These are phyloP conservation scores for Sabuloglossum arenarium DNA, from an alignment of 495 filamentous ascomycete genomes.

Conservation along the genomic window DNA sequence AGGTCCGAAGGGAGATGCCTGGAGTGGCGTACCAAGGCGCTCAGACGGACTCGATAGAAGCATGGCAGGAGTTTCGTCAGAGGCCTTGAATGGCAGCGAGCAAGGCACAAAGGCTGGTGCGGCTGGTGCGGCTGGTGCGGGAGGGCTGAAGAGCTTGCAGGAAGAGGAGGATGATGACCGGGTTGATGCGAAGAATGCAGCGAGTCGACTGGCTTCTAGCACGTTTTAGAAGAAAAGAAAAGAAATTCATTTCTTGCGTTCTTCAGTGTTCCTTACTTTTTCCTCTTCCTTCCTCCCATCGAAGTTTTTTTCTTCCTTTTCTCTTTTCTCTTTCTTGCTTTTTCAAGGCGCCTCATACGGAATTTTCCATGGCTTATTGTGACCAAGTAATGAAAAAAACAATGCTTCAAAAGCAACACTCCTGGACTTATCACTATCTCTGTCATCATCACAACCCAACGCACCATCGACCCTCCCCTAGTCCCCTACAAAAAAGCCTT, in stretches of 20 bases:
- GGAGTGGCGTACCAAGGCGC: conserved; percentile 82
- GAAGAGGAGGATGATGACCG: conserved; percentile 89
- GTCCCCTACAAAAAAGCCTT: no score
- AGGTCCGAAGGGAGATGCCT: conserved; percentile 88
- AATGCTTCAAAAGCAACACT: no score
- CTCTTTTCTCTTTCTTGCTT: not conserved
- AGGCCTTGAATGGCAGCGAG: conserved; percentile 20
- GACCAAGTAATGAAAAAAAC: no score
- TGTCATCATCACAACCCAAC: no score
- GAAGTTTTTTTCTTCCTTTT: not conserved
- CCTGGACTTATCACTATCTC: no score
- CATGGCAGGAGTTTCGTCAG: conserved; percentile 46
- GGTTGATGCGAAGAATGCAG: conserved; percentile 87
- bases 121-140: conserved; percentile 23
- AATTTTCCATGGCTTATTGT: no score
- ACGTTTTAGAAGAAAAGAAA: conserved; percentile 53
- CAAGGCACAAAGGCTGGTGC: conserved; percentile 19
- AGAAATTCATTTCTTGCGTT: no score
- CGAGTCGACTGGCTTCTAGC: conserved; percentile 77
- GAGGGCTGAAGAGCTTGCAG: conserved; percentile 33
- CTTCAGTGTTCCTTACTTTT: no score
- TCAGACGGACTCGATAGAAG: conserved; percentile 55
- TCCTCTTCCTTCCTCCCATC: no score
- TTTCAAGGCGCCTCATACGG: no score
- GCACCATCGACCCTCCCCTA: no score